Conservation (phyloP, 2,329 filamentous ascomycete genomes). For the Gnomoniopsis smithogilvyi region DNA sequence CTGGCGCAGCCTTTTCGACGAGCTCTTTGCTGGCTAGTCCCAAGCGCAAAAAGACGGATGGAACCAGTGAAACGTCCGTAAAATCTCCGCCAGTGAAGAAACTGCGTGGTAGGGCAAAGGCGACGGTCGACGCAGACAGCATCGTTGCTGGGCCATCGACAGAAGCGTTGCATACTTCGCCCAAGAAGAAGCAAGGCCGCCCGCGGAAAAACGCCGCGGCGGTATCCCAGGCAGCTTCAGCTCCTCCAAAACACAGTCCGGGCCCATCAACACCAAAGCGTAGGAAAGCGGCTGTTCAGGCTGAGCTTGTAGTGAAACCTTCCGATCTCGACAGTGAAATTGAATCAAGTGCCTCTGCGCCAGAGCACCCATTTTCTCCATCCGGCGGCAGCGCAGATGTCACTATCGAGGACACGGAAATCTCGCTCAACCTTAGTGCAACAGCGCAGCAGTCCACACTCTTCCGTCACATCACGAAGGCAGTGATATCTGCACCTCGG, state of each 20-base stretch:
- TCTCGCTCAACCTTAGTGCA: constrained; percentile 36
- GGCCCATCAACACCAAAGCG: constrained; percentile 25
- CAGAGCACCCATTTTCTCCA: constrained; percentile 39
- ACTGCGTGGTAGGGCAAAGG: constrained; percentile 33
- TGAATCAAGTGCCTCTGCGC: constrained; percentile 28
- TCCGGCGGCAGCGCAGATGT: constrained; percentile 38
- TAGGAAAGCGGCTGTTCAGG: constrained; percentile 21
- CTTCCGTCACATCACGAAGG: constrained; percentile 52
- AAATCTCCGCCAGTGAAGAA: constrained; percentile 12
- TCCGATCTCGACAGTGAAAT: constrained; percentile 40
- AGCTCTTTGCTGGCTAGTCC: constrained; percentile 16
- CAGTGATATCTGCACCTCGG: constrained; percentile 48
- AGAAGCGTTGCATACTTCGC: constrained; percentile 16
- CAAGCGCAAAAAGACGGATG: constrained; percentile 18
- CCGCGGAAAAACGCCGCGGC: constrained; percentile 34
- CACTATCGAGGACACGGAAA: constrained; percentile 42
- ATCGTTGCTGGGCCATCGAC: constrained; percentile 30
- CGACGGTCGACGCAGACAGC: constrained; percentile 21
- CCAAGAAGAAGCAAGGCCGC: constrained; percentile 38
- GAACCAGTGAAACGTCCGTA: neutral
- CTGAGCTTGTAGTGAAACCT: constrained; percentile 48
- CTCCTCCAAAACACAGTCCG: constrained; percentile 21
- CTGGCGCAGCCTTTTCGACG: constrained; percentile 17
- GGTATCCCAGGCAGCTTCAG: constrained; percentile 6
- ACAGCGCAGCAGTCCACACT: constrained; percentile 41